These are phyloP conservation scores for Verbena officinalis DNA, from an alignment of 257 asterid genomes.

Conservation along the genomic window DNA sequence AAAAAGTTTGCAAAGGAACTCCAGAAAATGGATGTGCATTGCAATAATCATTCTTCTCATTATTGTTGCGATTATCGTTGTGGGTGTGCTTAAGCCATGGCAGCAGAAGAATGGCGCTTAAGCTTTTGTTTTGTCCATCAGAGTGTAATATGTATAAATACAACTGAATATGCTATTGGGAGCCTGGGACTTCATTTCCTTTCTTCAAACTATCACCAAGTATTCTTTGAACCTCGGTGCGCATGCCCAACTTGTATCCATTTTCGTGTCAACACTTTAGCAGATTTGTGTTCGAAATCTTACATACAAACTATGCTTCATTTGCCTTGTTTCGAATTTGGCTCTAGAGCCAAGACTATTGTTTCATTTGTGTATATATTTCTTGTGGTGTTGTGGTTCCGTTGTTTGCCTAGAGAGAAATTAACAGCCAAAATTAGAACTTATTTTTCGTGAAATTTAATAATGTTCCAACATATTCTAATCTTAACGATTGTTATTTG, in stretches of 20 bases:
- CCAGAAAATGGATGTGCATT: constrained; percentile 97
- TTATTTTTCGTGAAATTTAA: no score
- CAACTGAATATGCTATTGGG: constrained; percentile 22
- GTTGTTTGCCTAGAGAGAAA: no score
- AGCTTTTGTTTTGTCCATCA: constrained; percentile 19
- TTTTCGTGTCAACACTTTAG: constrained; percentile 8
- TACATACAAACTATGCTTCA: background rate
- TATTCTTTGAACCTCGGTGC: constrained; percentile 30
- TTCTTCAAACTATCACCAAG: constrained; percentile 4
- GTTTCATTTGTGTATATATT: constrained; percentile 9
- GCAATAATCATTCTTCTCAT: constrained; percentile 81
- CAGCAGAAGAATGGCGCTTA: constrained; percentile 77
- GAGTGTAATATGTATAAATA: constrained; percentile 33
- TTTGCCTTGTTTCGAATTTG: constrained; percentile 18
- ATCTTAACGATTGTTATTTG: no score
- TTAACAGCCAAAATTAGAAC: no score
- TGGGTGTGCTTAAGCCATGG: constrained; percentile 97
- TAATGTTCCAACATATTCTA: no score
- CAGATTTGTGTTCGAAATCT: constrained; percentile 22
- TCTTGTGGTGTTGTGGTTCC: background rate
- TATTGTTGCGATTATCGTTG: constrained; percentile 66
- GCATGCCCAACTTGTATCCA: constrained; percentile 18
- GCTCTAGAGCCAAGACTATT: no score
- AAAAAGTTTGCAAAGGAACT: constrained; percentile 73
- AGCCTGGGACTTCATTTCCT: constrained; percentile 22